A percentile compares a stretch with the other conserved stretches of the same genome.
phyloP scores from a whole-genome alignment of 2,329 filamentous ascomycete species.

The Gnomoniopsis sp. region DNA sequence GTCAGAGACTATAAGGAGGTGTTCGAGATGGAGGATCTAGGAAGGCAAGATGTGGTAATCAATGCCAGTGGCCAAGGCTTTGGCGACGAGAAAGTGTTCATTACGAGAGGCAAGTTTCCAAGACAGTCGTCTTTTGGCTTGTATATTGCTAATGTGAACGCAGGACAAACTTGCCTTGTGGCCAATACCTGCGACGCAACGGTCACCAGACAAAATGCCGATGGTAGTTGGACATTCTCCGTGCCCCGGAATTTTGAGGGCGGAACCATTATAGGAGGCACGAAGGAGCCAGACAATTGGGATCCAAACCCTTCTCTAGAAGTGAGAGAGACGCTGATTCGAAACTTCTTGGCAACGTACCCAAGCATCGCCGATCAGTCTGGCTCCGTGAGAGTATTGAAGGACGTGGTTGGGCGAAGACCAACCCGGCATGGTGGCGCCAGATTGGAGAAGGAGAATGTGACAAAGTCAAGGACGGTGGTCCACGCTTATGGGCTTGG shows the following conservation, averaged over 20 bases:
- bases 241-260: conserved; percentile 60
- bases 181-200: conserved; percentile 35
- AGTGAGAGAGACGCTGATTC: conserved; percentile 45
- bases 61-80: conserved; percentile 47
- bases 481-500: conserved; percentile 50
- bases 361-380: conserved; percentile 27
- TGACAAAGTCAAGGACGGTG: conserved; percentile 25
- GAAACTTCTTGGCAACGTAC: conserved; percentile 32
- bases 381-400: conserved; percentile 23
- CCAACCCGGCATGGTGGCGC: conserved; percentile 29
- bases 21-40: conserved; percentile 31
- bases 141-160: neutral
- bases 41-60: conserved; percentile 31
- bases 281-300: conserved; percentile 59
- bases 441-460: conserved; percentile 40
- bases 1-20: conserved; percentile 36
- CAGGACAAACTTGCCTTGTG: conserved; percentile 45
- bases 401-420: conserved; percentile 28
- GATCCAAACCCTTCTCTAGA: conserved; percentile 43
- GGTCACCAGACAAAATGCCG: conserved; percentile 58
- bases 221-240: conserved; percentile 61
- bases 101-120: conserved; percentile 36
- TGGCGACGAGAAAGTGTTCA: conserved; percentile 36
- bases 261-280: conserved; percentile 64
- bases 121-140: neutral